Conservation (phyloP, 139 green algal genomes). For the Chlamydomonas sp. region DNA sequence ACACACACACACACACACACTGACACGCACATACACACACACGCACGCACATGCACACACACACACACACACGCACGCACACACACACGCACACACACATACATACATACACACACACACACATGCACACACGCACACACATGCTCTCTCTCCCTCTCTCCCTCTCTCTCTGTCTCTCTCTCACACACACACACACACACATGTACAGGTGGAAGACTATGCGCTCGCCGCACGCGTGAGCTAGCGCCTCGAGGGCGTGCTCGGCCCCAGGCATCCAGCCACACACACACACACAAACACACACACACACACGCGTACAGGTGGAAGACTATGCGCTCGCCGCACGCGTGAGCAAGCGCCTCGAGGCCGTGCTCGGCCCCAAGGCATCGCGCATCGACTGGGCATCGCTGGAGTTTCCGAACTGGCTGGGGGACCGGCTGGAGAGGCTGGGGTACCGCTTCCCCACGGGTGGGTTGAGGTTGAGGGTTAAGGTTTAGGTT, state of each 20-base stretch:
- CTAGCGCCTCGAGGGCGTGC: too few relatives aligned
- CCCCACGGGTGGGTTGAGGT: conserved; percentile 47
- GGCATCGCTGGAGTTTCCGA: conserved; percentile 46
- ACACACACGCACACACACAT: too few relatives aligned
- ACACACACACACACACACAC: too few relatives aligned
- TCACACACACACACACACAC: too few relatives aligned
- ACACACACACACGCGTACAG: conserved; percentile 56
- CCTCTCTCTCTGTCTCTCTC: too few relatives aligned
- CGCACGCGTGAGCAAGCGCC: conserved; percentile 32
- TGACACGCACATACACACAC: too few relatives aligned
- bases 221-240: conserved; percentile 29
- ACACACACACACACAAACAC: too few relatives aligned
- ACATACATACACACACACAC: too few relatives aligned
- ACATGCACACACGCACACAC: too few relatives aligned
- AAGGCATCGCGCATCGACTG: conserved; percentile 38
- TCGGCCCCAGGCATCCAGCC: conserved; percentile 63
- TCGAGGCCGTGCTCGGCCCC: conserved; percentile 28
- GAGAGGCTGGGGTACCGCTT: conserved; percentile 59
- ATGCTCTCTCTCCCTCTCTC: too few relatives aligned
- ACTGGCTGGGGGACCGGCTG: conserved; percentile 68
- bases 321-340: conserved; percentile 61
- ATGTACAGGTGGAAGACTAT: conserved; percentile 65
- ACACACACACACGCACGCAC: too few relatives aligned
- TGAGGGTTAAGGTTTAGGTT: neutral
- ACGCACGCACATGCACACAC: too few relatives aligned